A percentile compares a stretch with the other conserved stretches of the same genome.
Evolutionary conservation across 352 stramenopile species (phyloP).

Genomic region (Phytopythium chamaehyphon): DNA sequence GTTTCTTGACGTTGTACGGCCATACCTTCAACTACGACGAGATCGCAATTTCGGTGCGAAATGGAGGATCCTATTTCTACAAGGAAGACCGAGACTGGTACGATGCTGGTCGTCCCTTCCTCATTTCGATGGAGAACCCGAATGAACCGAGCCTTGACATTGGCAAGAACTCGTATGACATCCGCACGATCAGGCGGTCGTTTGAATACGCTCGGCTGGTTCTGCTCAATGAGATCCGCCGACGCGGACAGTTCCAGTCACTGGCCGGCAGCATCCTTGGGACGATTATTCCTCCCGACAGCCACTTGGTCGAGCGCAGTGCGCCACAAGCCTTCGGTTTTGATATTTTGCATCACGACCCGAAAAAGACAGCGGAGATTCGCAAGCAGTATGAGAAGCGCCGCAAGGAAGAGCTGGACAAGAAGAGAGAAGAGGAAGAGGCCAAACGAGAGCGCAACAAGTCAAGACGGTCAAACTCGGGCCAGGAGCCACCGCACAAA

Average conservation of each 20-base stretch:
- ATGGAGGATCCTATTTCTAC: slow-evolving; percentile 91
- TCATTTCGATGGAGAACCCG: slow-evolving; percentile 93
- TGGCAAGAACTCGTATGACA: slow-evolving; percentile 90
- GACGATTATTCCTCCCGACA: slow-evolving; percentile 69
- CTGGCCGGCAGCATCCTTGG: slow-evolving; percentile 68
- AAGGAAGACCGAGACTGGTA: slow-evolving; percentile 84
- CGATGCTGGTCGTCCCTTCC: slow-evolving; percentile 70
- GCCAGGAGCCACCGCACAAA: slow-evolving; percentile 44
- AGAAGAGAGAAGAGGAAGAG: slow-evolving; percentile 31
- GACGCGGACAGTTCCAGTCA: slow-evolving; percentile 58
- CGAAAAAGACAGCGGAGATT: slow-evolving; percentile 60
- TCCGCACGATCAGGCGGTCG: slow-evolving; percentile 85
- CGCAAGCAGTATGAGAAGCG: slow-evolving; percentile 59
- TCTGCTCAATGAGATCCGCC: slow-evolving; percentile 67
- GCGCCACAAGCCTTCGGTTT: slow-evolving; percentile 60
- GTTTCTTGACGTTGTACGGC: slow-evolving; percentile 95
- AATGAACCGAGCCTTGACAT: slow-evolving; percentile 91
- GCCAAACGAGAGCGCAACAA: slow-evolving; percentile 19
- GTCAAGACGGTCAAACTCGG: slow-evolving; percentile 17
- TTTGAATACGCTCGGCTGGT: slow-evolving; percentile 87
- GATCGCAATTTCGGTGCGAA: slow-evolving; percentile 89
- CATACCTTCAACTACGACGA: slow-evolving; percentile 93
- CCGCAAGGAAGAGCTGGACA: slow-evolving; percentile 49
- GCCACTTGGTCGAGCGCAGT: slow-evolving; percentile 51
- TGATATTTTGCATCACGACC: slow-evolving; percentile 66